Base-by-base conservation (phyloP, 2,329 filamentous ascomycete species). In the Orbilia ellipsospora region DNA sequence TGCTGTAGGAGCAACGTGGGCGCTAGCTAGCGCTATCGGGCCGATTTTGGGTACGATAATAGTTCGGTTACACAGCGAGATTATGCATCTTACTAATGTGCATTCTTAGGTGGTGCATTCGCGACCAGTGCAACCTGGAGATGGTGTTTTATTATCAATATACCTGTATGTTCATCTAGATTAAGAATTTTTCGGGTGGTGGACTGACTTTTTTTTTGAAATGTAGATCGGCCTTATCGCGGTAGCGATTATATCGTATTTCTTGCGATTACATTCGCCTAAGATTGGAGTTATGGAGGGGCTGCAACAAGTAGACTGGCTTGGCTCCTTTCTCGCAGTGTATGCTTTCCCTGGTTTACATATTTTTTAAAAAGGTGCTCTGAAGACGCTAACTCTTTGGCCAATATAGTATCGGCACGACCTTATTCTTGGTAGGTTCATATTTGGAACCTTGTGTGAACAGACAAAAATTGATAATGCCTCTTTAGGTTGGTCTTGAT, bases 121-220 rank as follows among this genome's bases (percentile, higher is more conserved):
- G 90, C 90, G 0, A 84, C 88, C 65, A 84, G 85, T 26, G 86
- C 88, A 2, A 85, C 82, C 15, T 92, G 90, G 90, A 83, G 90
- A 56, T 91, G 89, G 89, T 92, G 87, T 79, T 89, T 89, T 81
- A 89, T 88, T 80, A 87, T 92, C 80, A 92, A 92, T 81, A 79
- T 87, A 10, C 86, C 86, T 2, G 81, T 88, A 56, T 77, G 81
- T 81, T 13, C 78, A 26, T 66, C n/a, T 2, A 52, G 44, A 12
- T 18, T 2, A 79, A 62, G 80, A 80, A 23, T 4, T 4, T 23
- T 4, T 23, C 4, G 18, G 45, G 18, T 5, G 16, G 31, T 45
- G 4, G 44, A 15, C 8, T 62, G 42, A 51, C 26, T 16, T 42
- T 5, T 42, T 2, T 8, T 16, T 48, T 12, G 7, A 10, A 36